Evolutionary conservation across 495 filamentous ascomycete species (phyloP), one percentile per base, ranked within the genome.

Genomic region (Penicillium robsamsonii): DNA sequence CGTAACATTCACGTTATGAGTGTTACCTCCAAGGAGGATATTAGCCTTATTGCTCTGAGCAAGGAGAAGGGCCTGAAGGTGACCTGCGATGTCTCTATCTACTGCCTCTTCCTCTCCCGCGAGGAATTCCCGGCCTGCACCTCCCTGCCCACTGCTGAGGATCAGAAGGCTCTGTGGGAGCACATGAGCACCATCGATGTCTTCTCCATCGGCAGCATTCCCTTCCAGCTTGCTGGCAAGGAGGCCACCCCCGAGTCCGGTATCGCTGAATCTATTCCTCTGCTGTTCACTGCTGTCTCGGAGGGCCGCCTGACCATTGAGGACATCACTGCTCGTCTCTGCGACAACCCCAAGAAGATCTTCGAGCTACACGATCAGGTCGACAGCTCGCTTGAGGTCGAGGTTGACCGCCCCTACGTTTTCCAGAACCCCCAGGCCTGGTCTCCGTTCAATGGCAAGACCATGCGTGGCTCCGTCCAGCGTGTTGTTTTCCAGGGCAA

Each of bases 311-410:
- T 94, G 60, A 89, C 86, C 1, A 70, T 91, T 30, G 86, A 92
- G 29, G 88, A 92, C 62, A 77, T 94, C 66, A 85, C 79, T 53
- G 66, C 76, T 27, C 81, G 86, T 17, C 79, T 94, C 2, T 87
- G 93, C 63, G 85, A 91, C 59, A 92, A 91, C 61, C 90, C 90
- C 18, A 91, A 87, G 77, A 82, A 81, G 62, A 94, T 94, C 58
- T 94, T 93, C 56, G 88, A 93, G 75, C 80, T 94, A 45, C 90
- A 94, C 59, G 90, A 94, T 59, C 90, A 94, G 67, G 74, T 83
- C 17, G 86, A 85, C 54, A 84, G 87, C 51, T 84, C 81, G 11
- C 75, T 92, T 29, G 90, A 94, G 72, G 77, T 92, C 47, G 90
- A 92, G 72, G 76, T 92, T 65, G 76, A 84, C 46, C 81, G 88